phyloP scores from a whole-genome alignment of 306 rosid genomes.

The Dryas octopetala region DNA sequence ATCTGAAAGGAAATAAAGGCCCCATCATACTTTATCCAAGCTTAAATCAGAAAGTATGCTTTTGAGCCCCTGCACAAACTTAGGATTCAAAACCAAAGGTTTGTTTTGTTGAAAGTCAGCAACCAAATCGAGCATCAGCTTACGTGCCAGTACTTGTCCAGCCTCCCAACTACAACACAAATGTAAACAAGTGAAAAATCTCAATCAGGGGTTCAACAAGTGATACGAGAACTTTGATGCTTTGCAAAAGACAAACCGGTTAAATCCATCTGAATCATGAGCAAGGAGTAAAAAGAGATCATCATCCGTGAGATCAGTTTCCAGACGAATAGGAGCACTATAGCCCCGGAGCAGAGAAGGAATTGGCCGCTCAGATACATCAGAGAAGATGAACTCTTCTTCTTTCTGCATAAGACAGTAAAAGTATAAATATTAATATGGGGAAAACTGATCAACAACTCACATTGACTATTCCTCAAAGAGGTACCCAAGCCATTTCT shows the following conservation, averaged over 20 bases:
- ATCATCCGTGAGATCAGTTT: slow-evolving; percentile 70
- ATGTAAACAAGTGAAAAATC: slow-evolving; percentile 26
- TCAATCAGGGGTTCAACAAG: slow-evolving; percentile 16
- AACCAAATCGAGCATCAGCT: slow-evolving; percentile 83
- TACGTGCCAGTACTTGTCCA: slow-evolving; percentile 87
- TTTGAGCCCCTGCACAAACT: slow-evolving; percentile 73
- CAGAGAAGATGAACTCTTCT: slow-evolving; percentile 82
- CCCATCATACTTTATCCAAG: slow-evolving; percentile 72
- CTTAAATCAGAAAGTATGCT: slow-evolving; percentile 64
- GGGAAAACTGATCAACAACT: neutral
- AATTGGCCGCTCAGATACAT: slow-evolving; percentile 79
- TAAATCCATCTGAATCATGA: slow-evolving; percentile 89
- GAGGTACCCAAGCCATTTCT: neutral
- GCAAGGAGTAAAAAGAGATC: slow-evolving; percentile 92
- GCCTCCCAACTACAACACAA: slow-evolving; percentile 89
- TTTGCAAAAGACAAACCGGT: slow-evolving; percentile 66
- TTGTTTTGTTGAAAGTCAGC: slow-evolving; percentile 78
- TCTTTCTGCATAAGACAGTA: slow-evolving; percentile 60
- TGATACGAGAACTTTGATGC: slow-evolving; percentile 13
- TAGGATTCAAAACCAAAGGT: slow-evolving; percentile 66
- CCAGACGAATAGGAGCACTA: slow-evolving; percentile 94
- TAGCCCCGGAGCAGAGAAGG: slow-evolving; percentile 87
- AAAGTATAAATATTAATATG: slow-evolving; percentile 1
- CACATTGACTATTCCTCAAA: neutral
- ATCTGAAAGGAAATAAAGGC: slow-evolving; percentile 12